Conservation (phyloP, 2,329 filamentous ascomycete species). For the Cadophora sp. region DNA sequence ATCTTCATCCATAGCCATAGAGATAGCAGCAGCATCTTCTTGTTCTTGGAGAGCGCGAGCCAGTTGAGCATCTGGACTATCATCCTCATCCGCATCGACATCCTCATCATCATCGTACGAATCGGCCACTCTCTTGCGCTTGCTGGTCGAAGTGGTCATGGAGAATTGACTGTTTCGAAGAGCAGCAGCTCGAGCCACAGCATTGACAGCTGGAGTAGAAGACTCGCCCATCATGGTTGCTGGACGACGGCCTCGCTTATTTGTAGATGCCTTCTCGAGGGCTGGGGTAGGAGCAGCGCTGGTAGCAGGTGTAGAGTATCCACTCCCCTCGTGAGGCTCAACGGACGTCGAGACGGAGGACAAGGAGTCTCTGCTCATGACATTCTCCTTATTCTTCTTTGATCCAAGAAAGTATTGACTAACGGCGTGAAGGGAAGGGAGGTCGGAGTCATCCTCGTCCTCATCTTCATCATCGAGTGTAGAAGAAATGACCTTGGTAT, state of each 20-base stretch:
- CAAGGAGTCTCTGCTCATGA: constrained; percentile 45
- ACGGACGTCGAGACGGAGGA: constrained; percentile 49
- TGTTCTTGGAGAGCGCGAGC: constrained; percentile 63
- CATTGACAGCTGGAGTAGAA: constrained; percentile 44
- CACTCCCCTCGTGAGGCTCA: constrained; percentile 51
- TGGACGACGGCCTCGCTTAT: constrained; percentile 38
- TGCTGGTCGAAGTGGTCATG: constrained; percentile 47
- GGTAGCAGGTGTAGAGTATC: constrained; percentile 67
- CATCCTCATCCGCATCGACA: constrained; percentile 46
- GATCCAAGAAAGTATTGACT: constrained; percentile 26
- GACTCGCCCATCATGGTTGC: constrained; percentile 20
- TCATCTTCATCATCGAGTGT: constrained; percentile 11
- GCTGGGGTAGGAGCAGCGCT: constrained; percentile 59
- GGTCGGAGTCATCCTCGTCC: constrained; percentile 29
- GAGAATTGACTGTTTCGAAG: constrained; percentile 58
- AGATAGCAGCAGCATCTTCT: constrained; percentile 48
- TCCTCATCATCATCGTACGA: constrained; percentile 47
- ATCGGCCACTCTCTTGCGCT: constrained; percentile 54
- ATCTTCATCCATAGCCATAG: constrained; percentile 40
- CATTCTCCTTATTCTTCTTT: constrained; percentile 36
- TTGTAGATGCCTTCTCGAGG: constrained; percentile 41
- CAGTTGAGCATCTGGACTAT: constrained; percentile 56
- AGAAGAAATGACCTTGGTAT: background rate
- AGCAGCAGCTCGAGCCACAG: constrained; percentile 52
- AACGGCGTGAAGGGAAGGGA: constrained; percentile 29